Evolutionary conservation across 768 basidiomycete genomes (phyloP).

Genomic region (Ephemerocybe angulata): DNA sequence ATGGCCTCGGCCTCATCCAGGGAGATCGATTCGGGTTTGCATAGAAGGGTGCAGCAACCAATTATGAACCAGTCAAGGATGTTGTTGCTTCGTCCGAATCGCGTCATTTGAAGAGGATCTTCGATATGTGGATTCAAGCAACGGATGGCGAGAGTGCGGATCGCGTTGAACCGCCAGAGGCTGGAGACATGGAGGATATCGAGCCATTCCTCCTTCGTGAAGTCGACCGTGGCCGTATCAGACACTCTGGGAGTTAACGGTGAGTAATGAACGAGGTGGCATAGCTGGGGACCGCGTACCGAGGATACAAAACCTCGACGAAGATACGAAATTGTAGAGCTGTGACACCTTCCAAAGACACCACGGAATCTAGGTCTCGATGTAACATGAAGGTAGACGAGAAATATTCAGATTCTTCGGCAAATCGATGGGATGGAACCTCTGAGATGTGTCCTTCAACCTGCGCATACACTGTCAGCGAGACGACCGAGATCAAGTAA

Average conservation of each 20-base stretch:
- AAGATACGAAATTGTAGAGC: background rate
- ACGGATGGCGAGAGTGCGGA: conserved; percentile 5
- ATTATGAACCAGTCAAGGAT: conserved; percentile 30
- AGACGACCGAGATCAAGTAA: too few relatives aligned
- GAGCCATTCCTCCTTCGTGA: conserved; percentile 3
- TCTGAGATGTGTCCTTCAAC: too few relatives aligned
- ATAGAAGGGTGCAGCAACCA: background rate
- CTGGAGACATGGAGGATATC: background rate
- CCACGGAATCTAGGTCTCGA: too few relatives aligned
- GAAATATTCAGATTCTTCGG: too few relatives aligned
- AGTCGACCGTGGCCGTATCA: background rate
- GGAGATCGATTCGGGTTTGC: background rate
- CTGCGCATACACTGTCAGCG: too few relatives aligned
- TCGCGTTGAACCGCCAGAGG: conserved; percentile 5
- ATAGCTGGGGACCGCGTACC: background rate
- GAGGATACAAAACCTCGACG: background rate
- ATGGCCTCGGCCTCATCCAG: conserved; percentile 9
- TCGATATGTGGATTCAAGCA: background rate
- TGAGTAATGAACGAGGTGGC: background rate
- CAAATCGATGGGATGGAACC: too few relatives aligned
- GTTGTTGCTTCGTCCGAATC: conserved; percentile 47
- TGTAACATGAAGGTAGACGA: too few relatives aligned
- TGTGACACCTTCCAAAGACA: background rate
- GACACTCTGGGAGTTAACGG: background rate
- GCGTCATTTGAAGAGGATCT: conserved; percentile 27